Evolutionary conservation across 1,139 yeast genomes (phyloP), one percentile per base, ranked within the genome.

Genomic region (Hyphopichia fennica): DNA sequence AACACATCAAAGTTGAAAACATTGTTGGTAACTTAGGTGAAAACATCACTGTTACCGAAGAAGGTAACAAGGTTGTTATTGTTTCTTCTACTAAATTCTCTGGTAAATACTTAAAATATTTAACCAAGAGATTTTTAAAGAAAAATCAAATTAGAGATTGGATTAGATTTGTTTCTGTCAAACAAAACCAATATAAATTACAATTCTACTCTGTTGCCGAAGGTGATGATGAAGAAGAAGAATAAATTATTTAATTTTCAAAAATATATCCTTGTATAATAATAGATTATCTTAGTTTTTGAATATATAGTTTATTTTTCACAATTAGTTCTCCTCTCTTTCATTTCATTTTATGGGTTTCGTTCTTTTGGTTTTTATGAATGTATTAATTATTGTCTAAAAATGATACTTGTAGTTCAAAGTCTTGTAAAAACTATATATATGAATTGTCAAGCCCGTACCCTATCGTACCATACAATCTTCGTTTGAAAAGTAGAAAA

Each of bases 61-160:
- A 89, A 70, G 89, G 87, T 64, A 79, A 81, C 75, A 82, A 83
- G 77, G 90, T 88, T 68, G 84, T 93, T 64, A 86, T 90, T 75
- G 90, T 86, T 58, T 80, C 98, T 58, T 82, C 86, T 78, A 77
- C 95, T 77, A 86, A 89, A 80, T 93, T 95, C 93, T 90, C 98
- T 62, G 99, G 99, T 80, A 93, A 95, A 82, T 93, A 93, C 96
- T 87, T 90, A 76, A 93, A 93, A 83, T 93, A 91, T 93, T 82
- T 93, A 74, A 88, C 98, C 69, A 93, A 93, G 90, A 91, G 95
- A 84, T 93, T 89, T 95, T 88, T 93, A 78, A 93, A 93, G 96
- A 93, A 93, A 89, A 89, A 90, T 95, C 95, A 88, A 79, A 87
- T 91, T 81, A 87, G 95, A 82, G 99, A 93, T 82, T 93, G 99